Evolutionary conservation across 495 filamentous ascomycete species (phyloP).

Genomic region (Neurospora sp.): DNA sequence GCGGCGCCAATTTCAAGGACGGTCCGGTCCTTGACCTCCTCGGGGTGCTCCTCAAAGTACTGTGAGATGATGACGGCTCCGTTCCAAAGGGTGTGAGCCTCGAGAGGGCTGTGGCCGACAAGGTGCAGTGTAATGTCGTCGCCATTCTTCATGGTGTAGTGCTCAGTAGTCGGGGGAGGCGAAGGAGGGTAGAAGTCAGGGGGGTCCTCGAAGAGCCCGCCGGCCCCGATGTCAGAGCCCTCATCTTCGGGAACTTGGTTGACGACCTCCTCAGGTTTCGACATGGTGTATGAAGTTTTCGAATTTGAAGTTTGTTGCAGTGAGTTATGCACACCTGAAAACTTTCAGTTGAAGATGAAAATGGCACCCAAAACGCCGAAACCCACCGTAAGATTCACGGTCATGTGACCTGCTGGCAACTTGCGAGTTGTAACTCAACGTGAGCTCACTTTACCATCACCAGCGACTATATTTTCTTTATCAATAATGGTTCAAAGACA

Average conservation of each 20-base stretch:
- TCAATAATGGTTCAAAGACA: background rate
- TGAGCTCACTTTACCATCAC: background rate
- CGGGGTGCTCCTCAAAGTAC: slow-evolving; percentile 61
- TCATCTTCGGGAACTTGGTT: slow-evolving; percentile 1
- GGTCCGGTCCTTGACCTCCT: slow-evolving; percentile 48
- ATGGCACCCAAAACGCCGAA: background rate
- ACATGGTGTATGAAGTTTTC: background rate
- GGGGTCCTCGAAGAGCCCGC: slow-evolving; percentile 66
- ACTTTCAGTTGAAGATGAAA: background rate
- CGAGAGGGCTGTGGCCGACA: slow-evolving; percentile 82
- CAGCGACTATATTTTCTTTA: background rate
- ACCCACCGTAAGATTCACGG: background rate
- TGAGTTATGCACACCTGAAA: background rate
- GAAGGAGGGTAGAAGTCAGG: slow-evolving; percentile 64
- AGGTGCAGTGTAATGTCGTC: slow-evolving; percentile 61
- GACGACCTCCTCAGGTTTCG: background rate
- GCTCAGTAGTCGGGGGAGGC: slow-evolving; percentile 55
- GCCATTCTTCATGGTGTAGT: slow-evolving; percentile 45
- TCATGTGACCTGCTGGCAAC: background rate
- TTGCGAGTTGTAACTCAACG: background rate
- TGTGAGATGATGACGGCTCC: slow-evolving; percentile 62
- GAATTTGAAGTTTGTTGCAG: background rate
- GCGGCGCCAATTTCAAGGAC: slow-evolving; percentile 88
- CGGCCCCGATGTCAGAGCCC: slow-evolving; percentile 1
- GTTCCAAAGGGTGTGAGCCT: slow-evolving; percentile 91